Conservation (phyloP, 2,329 filamentous ascomycete genomes). For the Dryadomyces sulphureus region DNA sequence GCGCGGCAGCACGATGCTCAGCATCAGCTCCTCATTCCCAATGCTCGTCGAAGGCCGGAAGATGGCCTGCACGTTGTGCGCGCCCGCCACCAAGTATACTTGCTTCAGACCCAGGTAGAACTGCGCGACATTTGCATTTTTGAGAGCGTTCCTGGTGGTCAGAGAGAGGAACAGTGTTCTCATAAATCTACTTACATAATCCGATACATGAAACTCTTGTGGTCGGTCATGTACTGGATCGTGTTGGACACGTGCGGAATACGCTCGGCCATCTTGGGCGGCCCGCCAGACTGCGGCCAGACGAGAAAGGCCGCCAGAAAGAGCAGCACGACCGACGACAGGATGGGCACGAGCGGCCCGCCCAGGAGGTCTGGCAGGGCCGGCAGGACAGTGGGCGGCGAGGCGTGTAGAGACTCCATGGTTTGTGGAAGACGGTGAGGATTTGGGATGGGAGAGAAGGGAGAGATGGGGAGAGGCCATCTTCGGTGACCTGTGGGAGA, state of each 20-base stretch:
- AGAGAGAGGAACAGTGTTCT: background rate
- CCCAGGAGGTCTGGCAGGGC: background rate
- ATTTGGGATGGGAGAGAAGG: background rate
- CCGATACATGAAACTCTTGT: background rate
- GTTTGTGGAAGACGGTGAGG: background rate
- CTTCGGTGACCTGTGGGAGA: background rate
- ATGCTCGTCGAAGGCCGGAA: background rate
- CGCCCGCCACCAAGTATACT: background rate
- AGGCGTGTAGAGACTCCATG: background rate
- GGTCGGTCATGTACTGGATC: background rate
- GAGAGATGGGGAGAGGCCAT: background rate
- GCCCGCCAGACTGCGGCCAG: background rate
- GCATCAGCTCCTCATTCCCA: background rate
- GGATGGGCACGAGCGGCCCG: background rate
- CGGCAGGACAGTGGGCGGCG: background rate
- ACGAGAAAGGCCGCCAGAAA: background rate
- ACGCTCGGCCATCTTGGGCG: background rate
- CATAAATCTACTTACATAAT: background rate
- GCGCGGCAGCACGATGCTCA: background rate
- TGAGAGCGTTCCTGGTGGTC: background rate
- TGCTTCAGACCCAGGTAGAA: background rate
- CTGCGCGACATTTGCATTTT: background rate
- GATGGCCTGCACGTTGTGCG: background rate
- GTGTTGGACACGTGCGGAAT: background rate
- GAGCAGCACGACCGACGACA: background rate